Evolutionary conservation across 1,139 yeast species (phyloP), one percentile per base, ranked within the genome.

Genomic region (Lodderomyces oxycetoniae): DNA sequence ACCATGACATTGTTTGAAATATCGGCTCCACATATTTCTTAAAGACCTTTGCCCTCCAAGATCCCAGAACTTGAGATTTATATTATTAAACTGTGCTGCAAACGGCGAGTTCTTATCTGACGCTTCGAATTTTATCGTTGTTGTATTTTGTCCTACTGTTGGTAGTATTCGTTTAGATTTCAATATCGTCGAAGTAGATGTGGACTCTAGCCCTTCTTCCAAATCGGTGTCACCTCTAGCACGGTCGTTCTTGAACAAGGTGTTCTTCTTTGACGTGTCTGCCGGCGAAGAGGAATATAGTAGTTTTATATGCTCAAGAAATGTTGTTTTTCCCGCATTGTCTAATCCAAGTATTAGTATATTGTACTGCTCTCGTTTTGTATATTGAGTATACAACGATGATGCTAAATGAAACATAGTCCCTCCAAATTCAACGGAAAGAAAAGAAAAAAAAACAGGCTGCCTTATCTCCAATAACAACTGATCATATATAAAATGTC

Each of bases 41-140:
- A 91, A 63, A 17, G 85, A 70, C 50, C 78, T 80, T 57, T 91
- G 97, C 4, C 98, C 98, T 6, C 97, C 97, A 28, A 91, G 77
- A 57, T 91, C 98, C 97, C 97, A 91, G 47, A 91, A 76, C 52
- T 88, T 86, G 38, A 91, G 63, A 39, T 72, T 67, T 34, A 74
- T 68, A 34, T 74, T 73, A 40, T 72, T 69, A 40, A 77, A 63
- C 30, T 58, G 61, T 8, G 59, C 45, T 14, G 61, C 41, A 26
- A 45, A 37, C 13, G 43, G 37, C 26, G 56, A 49, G 15, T 55
- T 58, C 22, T 47, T 37, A 26, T 50, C 38, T 7, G 30, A 25
- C 16, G 61, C 47, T 38, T 64, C 67, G 41, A 63, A 67, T 40
- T 56, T 57, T 21, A 68, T 59, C 10, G 73, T 66, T 30, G 71